A percentile compares a stretch with the other conserved stretches of the same genome.
These are phyloP conservation scores for Tephrocybe rancida DNA, from an alignment of 768 basidiomycete species.

Conservation along the genomic window DNA sequence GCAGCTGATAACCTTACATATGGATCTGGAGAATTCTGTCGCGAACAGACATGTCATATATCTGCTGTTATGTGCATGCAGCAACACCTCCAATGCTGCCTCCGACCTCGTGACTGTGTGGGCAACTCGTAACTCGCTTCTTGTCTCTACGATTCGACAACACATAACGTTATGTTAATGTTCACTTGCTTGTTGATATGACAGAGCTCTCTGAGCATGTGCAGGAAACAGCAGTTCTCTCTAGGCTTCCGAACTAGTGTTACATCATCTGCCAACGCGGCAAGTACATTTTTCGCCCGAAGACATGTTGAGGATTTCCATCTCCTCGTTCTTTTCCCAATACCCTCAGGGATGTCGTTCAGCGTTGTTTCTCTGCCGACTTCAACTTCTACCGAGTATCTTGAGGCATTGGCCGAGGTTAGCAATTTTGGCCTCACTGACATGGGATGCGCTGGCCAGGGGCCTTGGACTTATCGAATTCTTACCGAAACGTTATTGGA, in stretches of 20 bases:
- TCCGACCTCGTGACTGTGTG: too few relatives aligned
- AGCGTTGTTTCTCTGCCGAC: conserved; percentile 40
- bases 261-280: conserved; percentile 3
- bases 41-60: too few relatives aligned
- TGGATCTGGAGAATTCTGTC: too few relatives aligned
- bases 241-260: too few relatives aligned
- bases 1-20: background rate
- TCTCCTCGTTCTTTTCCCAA: background rate
- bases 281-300: background rate
- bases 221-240: too few relatives aligned
- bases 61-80: too few relatives aligned
- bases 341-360: background rate
- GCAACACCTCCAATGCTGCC: too few relatives aligned
- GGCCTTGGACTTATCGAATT: conserved; percentile 56
- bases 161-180: conserved; percentile 6
- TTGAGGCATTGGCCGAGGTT: conserved; percentile 54
- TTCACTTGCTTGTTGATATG: background rate
- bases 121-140: too few relatives aligned
- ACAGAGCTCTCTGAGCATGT: too few relatives aligned
- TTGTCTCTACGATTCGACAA: too few relatives aligned
- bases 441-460: conserved; percentile 51
- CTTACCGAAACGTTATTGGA: conserved; percentile 43
- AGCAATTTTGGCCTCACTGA: conserved; percentile 54
- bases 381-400: conserved; percentile 48
- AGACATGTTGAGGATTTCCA: background rate